These are phyloP conservation scores for Endothia cerciana DNA, from an alignment of 2,329 filamentous ascomycete species.

Conservation along the genomic window DNA sequence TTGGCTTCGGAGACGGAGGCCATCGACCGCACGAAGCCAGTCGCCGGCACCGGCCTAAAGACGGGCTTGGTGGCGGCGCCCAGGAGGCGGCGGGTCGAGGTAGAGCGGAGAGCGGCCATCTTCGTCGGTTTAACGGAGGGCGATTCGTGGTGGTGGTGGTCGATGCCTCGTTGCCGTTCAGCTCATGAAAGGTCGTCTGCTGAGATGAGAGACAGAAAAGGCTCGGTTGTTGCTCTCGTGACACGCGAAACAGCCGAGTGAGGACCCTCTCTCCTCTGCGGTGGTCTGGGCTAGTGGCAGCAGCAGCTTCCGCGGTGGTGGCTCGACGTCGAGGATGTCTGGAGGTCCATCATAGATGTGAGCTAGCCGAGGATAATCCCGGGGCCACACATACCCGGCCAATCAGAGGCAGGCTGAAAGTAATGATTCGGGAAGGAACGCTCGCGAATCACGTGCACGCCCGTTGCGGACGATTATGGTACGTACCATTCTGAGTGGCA, in stretches of 20 bases:
- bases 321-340: neutral
- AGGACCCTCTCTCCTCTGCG: constrained; percentile 9
- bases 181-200: neutral
- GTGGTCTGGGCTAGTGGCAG: constrained; percentile 22
- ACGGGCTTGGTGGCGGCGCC: constrained; percentile 50
- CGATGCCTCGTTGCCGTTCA: constrained; percentile 10
- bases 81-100: constrained; percentile 56
- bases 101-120: constrained; percentile 67
- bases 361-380: constrained; percentile 20
- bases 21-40: constrained; percentile 55
- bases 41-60: constrained; percentile 40
- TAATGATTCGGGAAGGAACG: constrained; percentile 19
- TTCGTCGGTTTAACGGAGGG: constrained; percentile 30
- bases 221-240: neutral
- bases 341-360: constrained; percentile 20
- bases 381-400: neutral
- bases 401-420: constrained; percentile 18
- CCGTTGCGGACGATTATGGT: neutral
- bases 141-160: neutral
- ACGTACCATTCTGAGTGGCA: too few species aligned
- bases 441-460: constrained; percentile 11
- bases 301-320: constrained; percentile 6
- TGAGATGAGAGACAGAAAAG: neutral
- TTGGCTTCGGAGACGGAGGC: constrained; percentile 59
- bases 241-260: constrained; percentile 7